Percentiles rank a stretch among this genome's conserved stretches.
phyloP scores from a whole-genome alignment of 441 rosid species.

The Bocquillonia castaneifolia region DNA sequence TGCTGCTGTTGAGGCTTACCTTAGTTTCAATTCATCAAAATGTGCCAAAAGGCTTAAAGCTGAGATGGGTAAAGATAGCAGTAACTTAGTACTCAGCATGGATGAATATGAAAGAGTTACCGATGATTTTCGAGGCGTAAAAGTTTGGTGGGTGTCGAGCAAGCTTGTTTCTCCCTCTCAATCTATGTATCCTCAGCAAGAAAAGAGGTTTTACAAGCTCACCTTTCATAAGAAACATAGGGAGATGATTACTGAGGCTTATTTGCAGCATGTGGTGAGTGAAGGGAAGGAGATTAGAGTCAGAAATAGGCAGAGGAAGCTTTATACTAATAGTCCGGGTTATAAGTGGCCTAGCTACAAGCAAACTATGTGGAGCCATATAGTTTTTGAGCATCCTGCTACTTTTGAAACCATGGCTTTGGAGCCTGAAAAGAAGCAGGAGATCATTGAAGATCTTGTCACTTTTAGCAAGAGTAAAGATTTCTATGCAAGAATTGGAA shows the following conservation, averaged over 20 bases:
- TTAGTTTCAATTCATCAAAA: conserved; percentile 39
- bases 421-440: conserved; percentile 59
- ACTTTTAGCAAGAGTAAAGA: conserved; percentile 58
- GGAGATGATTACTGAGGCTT: conserved; percentile 44
- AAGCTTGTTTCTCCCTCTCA: conserved; percentile 30
- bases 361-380: conserved; percentile 66
- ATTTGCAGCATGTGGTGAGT: conserved; percentile 48
- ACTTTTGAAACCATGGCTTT: conserved; percentile 65
- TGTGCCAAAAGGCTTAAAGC: conserved; percentile 50
- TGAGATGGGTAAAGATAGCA: conserved; percentile 50
- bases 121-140: conserved; percentile 40
- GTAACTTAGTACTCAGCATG: conserved; percentile 48
- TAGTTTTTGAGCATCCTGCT: conserved; percentile 73
- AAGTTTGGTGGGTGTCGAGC: conserved; percentile 53
- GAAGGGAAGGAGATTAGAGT: conserved; percentile 52
- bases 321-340: conserved; percentile 56
- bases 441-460: conserved; percentile 55
- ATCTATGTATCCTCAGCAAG: conserved; percentile 46
- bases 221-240: conserved; percentile 52
- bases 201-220: conserved; percentile 45
- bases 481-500: conserved; percentile 64
- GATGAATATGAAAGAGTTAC: conserved; percentile 55
- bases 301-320: conserved; percentile 50
- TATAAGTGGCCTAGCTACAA: conserved; percentile 45
- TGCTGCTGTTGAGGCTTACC: conserved; percentile 54